Conservation (phyloP, 495 filamentous ascomycete genomes). For the Penicillium cosmopolitanum region DNA sequence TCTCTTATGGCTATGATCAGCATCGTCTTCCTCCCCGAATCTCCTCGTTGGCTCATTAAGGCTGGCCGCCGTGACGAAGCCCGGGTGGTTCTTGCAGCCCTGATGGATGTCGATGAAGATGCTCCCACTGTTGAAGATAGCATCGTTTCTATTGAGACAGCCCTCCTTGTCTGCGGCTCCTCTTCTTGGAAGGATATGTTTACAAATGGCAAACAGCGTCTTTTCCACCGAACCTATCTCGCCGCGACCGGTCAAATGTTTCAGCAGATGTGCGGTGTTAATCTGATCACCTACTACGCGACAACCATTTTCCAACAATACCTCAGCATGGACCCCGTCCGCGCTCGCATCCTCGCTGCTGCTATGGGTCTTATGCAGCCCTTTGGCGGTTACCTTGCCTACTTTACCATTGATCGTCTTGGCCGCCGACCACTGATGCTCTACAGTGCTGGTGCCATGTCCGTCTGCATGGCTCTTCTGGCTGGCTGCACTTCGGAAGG, state of each 20-base stretch:
- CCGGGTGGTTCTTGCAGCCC: slow-evolving; percentile 50
- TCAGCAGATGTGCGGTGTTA: slow-evolving; percentile 33
- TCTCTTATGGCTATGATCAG: slow-evolving; percentile 53
- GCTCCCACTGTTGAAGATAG: slow-evolving; percentile 31
- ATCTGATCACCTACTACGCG: slow-evolving; percentile 29
- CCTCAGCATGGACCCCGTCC: slow-evolving; percentile 66
- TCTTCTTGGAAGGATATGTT: slow-evolving; percentile 37
- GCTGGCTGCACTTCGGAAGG: slow-evolving; percentile 49
- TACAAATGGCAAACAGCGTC: slow-evolving; percentile 35
- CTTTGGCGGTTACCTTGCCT: slow-evolving; percentile 72
- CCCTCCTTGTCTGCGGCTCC: slow-evolving; percentile 38
- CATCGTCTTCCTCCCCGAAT: slow-evolving; percentile 59
- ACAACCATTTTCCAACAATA: slow-evolving; percentile 48
- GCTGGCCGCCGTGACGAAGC: slow-evolving; percentile 56
- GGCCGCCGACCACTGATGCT: slow-evolving; percentile 72
- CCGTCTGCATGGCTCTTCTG: slow-evolving; percentile 61
- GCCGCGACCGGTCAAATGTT: slow-evolving; percentile 37
- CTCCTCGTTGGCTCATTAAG: slow-evolving; percentile 62
- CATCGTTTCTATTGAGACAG: slow-evolving; percentile 43
- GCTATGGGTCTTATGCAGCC: slow-evolving; percentile 77
- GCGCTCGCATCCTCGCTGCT: slow-evolving; percentile 79
- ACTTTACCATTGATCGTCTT: slow-evolving; percentile 77
- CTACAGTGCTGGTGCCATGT: slow-evolving; percentile 56
- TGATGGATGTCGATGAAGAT: slow-evolving; percentile 33
- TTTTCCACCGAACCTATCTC: slow-evolving; percentile 38